Evolutionary conservation across 106 monocot species (phyloP).

Genomic region (Triglochin maritima): DNA sequence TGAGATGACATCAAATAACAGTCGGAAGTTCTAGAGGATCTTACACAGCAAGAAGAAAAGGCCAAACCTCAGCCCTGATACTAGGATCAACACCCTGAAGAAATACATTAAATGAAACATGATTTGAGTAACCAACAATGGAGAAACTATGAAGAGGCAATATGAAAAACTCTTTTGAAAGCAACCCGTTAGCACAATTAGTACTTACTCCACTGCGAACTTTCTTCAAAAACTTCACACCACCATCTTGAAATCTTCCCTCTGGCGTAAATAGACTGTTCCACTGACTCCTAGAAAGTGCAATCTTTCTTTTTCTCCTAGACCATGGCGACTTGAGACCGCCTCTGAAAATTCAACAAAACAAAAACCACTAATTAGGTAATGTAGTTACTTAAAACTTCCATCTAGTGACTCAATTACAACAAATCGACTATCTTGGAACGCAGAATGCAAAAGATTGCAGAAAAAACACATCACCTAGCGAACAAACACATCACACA

Average conservation of each 20-base stretch:
- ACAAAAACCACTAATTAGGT: not conserved
- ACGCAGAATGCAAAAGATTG: not conserved
- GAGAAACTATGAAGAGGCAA: not conserved
- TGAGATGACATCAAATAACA: not conserved
- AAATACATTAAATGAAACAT: slow-evolving; percentile 4
- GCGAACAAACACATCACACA: not conserved
- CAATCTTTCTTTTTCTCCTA: slow-evolving; percentile 33
- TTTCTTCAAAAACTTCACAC: slow-evolving; percentile 69
- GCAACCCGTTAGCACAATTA: not conserved
- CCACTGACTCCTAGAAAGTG: slow-evolving; percentile 42
- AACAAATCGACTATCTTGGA: not conserved
- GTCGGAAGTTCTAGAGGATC: slow-evolving; percentile 8
- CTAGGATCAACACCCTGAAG: slow-evolving; percentile 72
- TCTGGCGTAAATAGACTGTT: slow-evolving; percentile 35
- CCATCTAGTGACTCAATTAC: not conserved
- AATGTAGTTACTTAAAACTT: not conserved
- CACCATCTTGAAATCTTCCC: slow-evolving; percentile 52
- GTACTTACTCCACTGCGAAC: slow-evolving; percentile 73
- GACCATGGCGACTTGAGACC: slow-evolving; percentile 44
- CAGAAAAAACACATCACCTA: not conserved
- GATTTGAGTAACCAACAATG: not conserved
- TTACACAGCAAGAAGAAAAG: slow-evolving; percentile 97
- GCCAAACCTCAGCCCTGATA: slow-evolving; percentile 88
- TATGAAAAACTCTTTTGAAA: not conserved
- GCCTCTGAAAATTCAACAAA: slow-evolving; percentile 19